Conservation (phyloP, 441 rosid genomes). For the Adansonia grandidieri region DNA sequence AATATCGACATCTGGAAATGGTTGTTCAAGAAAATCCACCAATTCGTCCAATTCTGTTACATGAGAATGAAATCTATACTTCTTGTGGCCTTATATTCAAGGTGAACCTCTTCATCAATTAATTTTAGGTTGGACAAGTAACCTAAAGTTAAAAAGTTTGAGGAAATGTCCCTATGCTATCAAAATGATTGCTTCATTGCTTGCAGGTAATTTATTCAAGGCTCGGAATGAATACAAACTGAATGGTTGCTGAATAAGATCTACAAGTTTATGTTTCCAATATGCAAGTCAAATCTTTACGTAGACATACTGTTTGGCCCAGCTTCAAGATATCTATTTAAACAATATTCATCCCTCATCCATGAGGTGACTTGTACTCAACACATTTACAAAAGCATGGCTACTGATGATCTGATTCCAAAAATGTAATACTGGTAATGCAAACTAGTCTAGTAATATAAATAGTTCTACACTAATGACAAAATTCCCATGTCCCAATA, state of each 20-base stretch:
- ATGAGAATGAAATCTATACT: conserved; percentile 28
- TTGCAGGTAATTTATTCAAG: conserved; percentile 12
- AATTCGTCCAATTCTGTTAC: conserved; percentile 85
- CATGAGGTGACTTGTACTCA: background rate
- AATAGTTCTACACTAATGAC: background rate
- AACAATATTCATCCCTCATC: background rate
- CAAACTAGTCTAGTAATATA: background rate
- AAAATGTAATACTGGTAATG: background rate
- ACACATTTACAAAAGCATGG: background rate
- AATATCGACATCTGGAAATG: conserved; percentile 71
- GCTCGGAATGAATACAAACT: background rate
- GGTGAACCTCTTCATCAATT: background rate
- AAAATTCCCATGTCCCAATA: background rate
- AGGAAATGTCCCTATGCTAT: background rate
- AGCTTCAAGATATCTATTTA: background rate
- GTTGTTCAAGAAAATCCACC: conserved; percentile 70
- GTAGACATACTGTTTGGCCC: background rate
- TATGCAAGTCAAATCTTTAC: conserved; percentile 8
- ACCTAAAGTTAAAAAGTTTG: background rate
- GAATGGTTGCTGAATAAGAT: conserved; percentile 5
- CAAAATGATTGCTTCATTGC: conserved; percentile 15
- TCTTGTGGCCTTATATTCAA: background rate
- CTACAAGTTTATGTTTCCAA: conserved; percentile 14
- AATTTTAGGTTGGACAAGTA: conserved; percentile 1
- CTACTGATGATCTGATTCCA: background rate